A percentile compares a stretch with the other conserved stretches of the same genome.
Conservation (phyloP, 2,329 filamentous ascomycete genomes). For the Fusarium sp. region DNA sequence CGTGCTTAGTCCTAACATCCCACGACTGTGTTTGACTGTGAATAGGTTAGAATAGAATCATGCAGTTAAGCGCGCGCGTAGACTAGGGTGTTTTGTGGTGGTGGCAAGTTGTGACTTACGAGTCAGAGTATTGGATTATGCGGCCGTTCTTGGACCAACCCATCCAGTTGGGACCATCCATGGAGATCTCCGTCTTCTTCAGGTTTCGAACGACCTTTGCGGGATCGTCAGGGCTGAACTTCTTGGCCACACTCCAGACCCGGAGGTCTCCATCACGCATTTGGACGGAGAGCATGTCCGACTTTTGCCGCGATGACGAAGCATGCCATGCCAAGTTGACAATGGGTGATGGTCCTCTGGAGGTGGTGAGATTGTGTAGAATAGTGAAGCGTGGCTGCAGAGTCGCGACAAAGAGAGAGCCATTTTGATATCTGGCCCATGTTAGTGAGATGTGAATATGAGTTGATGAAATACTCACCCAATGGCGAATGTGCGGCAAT, state of each 20-base stretch:
- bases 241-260: slow-evolving; percentile 96
- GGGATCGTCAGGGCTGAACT: slow-evolving; percentile 71
- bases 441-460: slow-evolving; percentile 18
- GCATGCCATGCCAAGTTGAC: slow-evolving; percentile 93
- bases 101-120: slow-evolving; percentile 64
- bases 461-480: slow-evolving; percentile 65
- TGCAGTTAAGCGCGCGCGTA: slow-evolving; percentile 59
- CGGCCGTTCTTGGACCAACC: slow-evolving; percentile 98
- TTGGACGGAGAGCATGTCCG: slow-evolving; percentile 95
- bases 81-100: slow-evolving; percentile 39
- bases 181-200: slow-evolving; percentile 76
- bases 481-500: slow-evolving; percentile 95
- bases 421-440: slow-evolving; percentile 83
- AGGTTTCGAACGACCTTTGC: slow-evolving; percentile 90
- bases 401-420: slow-evolving; percentile 87
- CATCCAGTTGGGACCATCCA: slow-evolving; percentile 89
- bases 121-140: slow-evolving; percentile 89
- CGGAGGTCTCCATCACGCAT: slow-evolving; percentile 89
- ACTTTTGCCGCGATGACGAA: slow-evolving; percentile 93
- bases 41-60: slow-evolving; percentile 45
- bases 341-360: slow-evolving; percentile 83
- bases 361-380: slow-evolving; percentile 87
- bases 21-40: slow-evolving; percentile 86
- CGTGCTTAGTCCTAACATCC: slow-evolving; percentile 98
- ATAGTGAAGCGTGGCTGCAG: slow-evolving; percentile 93